Percentiles rank a stretch among this genome's conserved stretches.
phyloP scores from a whole-genome alignment of 768 basidiomycete genomes.

The Boletus subcaerulescens region DNA sequence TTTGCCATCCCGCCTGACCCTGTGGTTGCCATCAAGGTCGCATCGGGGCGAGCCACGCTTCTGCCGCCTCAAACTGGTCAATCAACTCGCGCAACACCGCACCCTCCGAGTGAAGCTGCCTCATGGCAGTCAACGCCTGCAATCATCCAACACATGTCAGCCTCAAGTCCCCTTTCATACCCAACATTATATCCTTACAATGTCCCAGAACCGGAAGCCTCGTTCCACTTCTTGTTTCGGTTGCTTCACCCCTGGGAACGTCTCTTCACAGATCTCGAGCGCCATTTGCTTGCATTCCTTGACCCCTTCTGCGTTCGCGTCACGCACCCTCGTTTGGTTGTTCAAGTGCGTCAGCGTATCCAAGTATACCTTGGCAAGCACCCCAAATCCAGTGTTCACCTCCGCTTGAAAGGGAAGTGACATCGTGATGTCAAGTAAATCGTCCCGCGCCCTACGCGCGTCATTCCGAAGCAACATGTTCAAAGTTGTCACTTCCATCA shows the following conservation, averaged over 20 bases:
- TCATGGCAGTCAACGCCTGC: constrained; percentile 84
- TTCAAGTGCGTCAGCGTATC: constrained; percentile 90
- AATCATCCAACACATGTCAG: constrained; percentile 22
- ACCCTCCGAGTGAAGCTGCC: constrained; percentile 81
- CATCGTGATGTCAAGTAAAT: constrained; percentile 87
- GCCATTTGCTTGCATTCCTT: constrained; percentile 82
- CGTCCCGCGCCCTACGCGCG: constrained; percentile 83
- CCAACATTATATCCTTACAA: constrained; percentile 53
- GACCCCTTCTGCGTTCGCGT: constrained; percentile 76
- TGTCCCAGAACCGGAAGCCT: constrained; percentile 98
- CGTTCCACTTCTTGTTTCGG: constrained; percentile 90
- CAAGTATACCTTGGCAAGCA: constrained; percentile 94
- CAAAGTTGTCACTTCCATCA: constrained; percentile 86
- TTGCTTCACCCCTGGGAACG: constrained; percentile 87
- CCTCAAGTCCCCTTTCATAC: constrained; percentile 17
- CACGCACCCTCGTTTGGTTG: constrained; percentile 70
- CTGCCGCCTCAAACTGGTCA: constrained; percentile 94
- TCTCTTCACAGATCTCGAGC: constrained; percentile 89
- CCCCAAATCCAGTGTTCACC: constrained; percentile 97
- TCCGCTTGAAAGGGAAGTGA: constrained; percentile 94
- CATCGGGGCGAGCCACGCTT: constrained; percentile 92
- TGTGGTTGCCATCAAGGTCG: constrained; percentile 53
- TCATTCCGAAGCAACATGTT: constrained; percentile 93
- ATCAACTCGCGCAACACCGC: constrained; percentile 83
- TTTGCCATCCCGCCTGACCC: background rate